phyloP scores from a whole-genome alignment of 257 asterid genomes.

The Datura wrightii region DNA sequence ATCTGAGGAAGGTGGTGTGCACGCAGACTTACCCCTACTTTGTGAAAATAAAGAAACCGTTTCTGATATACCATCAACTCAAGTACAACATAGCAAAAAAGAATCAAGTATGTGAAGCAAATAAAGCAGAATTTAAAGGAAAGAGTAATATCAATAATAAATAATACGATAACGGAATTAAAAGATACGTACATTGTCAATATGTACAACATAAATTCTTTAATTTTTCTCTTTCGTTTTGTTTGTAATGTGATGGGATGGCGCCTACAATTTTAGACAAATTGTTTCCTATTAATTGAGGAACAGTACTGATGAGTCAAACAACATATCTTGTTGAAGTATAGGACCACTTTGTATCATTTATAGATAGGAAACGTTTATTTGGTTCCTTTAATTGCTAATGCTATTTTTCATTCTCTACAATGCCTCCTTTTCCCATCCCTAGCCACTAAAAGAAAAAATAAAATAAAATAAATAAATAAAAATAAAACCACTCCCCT shows the following conservation, averaged over 20 bases:
- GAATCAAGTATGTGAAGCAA: too few species aligned
- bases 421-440: neutral
- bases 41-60: too few species aligned
- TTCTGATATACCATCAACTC: too few species aligned
- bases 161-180: too few species aligned
- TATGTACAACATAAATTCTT: neutral
- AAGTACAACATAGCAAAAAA: too few species aligned
- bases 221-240: neutral
- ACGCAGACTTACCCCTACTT: too few species aligned
- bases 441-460: neutral
- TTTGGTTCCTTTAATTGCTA: neutral
- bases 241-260: neutral
- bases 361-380: slow-evolving; percentile 1
- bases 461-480: neutral
- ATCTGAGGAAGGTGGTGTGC: too few species aligned
- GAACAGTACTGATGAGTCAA: neutral
- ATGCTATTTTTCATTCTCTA: neutral
- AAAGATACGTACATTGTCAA: neutral
- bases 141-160: too few species aligned
- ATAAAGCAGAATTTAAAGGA: too few species aligned
- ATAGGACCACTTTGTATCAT: neutral
- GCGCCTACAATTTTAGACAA: slow-evolving; percentile 21
- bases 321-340: neutral
- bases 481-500: neutral
- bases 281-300: neutral